These are phyloP conservation scores for Eimeria tenella DNA, from an alignment of 169 alveolate species.

Conservation along the genomic window DNA sequence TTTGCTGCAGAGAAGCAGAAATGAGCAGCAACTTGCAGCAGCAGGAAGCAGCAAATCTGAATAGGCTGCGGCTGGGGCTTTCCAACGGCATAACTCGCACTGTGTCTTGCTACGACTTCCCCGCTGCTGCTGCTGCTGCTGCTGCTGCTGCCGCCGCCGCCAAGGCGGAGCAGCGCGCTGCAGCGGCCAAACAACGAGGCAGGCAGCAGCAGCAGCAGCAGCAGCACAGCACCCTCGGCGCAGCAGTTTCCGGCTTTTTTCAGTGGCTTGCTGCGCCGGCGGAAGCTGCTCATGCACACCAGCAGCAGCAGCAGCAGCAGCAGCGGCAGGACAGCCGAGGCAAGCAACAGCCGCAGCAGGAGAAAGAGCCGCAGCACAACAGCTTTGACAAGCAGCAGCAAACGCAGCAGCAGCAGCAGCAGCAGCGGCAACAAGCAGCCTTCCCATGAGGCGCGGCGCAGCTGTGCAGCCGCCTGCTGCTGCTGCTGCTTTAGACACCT, in stretches of 20 bases:
- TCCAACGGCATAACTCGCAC: background rate
- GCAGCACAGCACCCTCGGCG: conserved; percentile 3
- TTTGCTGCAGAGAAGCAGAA: too few relatives aligned
- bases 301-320: conserved; percentile 33
- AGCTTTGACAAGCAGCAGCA: background rate
- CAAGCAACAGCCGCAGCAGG: background rate
- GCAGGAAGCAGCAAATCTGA: background rate
- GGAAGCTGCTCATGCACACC: background rate
- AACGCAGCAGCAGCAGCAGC: background rate
- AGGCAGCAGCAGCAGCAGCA: conserved; percentile 28
- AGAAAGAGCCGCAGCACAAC: background rate
- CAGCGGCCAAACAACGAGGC: background rate
- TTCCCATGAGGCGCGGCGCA: too few relatives aligned
- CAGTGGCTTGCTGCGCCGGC: background rate
- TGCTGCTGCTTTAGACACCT: too few relatives aligned
- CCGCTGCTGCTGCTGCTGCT: background rate
- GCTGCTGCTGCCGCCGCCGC: too few relatives aligned
- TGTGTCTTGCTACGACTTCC: background rate
- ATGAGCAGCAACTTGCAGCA: conserved; percentile 5
- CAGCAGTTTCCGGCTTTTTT: background rate
- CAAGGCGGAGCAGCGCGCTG: background rate
- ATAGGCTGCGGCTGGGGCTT: background rate
- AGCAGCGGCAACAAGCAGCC: conserved; percentile 18
- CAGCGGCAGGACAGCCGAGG: background rate
- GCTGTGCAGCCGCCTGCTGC: too few relatives aligned